These are phyloP conservation scores for Stellera chamaejasme DNA, from an alignment of 345 rosid genomes.

Conservation along the genomic window DNA sequence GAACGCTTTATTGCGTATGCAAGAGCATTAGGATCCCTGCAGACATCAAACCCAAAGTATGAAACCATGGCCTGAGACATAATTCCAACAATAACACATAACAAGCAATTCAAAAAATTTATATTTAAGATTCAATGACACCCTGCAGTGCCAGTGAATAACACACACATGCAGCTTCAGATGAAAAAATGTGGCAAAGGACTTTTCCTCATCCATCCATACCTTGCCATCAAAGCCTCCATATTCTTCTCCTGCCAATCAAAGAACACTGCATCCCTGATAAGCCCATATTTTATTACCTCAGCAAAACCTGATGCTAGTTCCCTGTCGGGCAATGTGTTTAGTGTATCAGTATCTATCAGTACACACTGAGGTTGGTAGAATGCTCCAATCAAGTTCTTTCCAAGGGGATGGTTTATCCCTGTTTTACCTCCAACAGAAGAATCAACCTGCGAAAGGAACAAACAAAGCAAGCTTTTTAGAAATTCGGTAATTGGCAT, in stretches of 20 bases:
- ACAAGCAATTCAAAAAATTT: background rate
- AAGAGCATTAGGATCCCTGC: slow-evolving; percentile 83
- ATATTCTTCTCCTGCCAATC: slow-evolving; percentile 97
- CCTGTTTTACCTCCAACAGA: slow-evolving; percentile 99
- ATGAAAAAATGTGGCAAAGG: background rate
- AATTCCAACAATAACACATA: slow-evolving; percentile 4
- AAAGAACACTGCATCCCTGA: slow-evolving; percentile 88
- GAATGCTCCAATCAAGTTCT: slow-evolving; percentile 96
- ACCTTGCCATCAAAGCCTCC: slow-evolving; percentile 72
- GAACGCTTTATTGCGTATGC: slow-evolving; percentile 93
- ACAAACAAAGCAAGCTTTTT: slow-evolving; percentile 7
- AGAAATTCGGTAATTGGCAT: background rate
- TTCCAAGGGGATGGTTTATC: slow-evolving; percentile 86
- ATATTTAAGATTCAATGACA: too few species aligned
- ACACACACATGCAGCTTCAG: background rate
- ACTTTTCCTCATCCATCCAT: slow-evolving; percentile 3
- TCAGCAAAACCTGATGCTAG: slow-evolving; percentile 92
- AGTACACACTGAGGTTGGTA: slow-evolving; percentile 98
- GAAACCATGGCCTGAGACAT: background rate
- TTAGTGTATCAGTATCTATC: slow-evolving; percentile 78
- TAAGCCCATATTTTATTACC: slow-evolving; percentile 93
- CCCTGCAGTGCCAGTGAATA: too few species aligned
- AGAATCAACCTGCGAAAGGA: slow-evolving; percentile 68
- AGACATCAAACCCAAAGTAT: background rate
- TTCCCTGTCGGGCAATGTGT: slow-evolving; percentile 86